Base-by-base conservation (phyloP, 2,329 filamentous ascomycete species). In the Tolypocladium nubicola region DNA sequence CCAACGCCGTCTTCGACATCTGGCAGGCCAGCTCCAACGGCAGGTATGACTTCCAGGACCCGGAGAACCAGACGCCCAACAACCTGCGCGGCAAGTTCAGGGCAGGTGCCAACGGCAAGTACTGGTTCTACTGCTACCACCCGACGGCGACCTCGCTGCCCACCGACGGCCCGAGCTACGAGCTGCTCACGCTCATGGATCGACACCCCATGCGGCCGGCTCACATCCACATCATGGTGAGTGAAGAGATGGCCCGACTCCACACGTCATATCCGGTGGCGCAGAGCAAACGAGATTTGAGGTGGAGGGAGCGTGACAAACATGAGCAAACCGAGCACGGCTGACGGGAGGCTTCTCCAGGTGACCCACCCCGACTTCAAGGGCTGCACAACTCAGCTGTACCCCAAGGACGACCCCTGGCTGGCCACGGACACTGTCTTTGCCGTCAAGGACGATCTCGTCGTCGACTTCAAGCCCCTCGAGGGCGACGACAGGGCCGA, bases 11-110 rank as follows among this genome's bases (percentile, higher is more conserved):
- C 61, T 83, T 90, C 65, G 88, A 90, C 68, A 86, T 90, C 76
- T 90, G 87, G 87, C 85, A 90, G 69, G 86, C 87, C 54, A 86
- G 82, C 62, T 78, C 85, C 70, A 90, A 89, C 74, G 87, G 86
- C 70, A 84, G 86, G 69, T 90, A 90, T 76, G 86, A 89, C 67
- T 84, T 87, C 78, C 85, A 88, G 72, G 87, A 90, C 71, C 86
- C 85, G 0, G 80, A 85, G 57, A 84, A 83, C 73, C 86, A 89
- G 76, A 74, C 75, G 54, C 82, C 83, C 68, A 87, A 89, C 79
- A 90, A 90, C 77, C 78, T 90, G 47, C 82, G 87, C 49, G 87
- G 87, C 70, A 90, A 89, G 76, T 90, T 90, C 77, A 80, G 79
- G 64, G 82, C 85, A 61, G 81, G 89, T 70, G 80, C 80, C 64